Base-by-base conservation (phyloP, 495 filamentous ascomycete species). In the Aspergillus nanangensis region DNA sequence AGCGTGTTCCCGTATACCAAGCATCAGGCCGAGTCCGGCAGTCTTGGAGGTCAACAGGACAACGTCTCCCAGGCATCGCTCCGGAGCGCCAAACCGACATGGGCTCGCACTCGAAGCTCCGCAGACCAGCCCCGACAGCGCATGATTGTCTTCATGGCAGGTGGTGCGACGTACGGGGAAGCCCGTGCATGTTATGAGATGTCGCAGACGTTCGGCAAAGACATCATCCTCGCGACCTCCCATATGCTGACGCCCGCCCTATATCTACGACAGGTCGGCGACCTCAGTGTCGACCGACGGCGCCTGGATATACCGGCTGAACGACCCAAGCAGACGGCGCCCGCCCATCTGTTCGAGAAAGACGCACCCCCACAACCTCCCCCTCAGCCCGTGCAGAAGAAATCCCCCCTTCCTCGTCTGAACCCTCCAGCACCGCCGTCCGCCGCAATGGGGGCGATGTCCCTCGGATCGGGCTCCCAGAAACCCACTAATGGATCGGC, bases 141-240 rank as follows among this genome's bases (percentile, higher is more conserved):
- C 33, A 80, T 97, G 36, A 86, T 98, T 47, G 84, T 97, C 37
- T 96, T 96, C 63, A 86, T 97, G 81, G 92, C 93, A 15, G 93
- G 94, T 27, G 93, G 93, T 32, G 94, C 94, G 5, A 98, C 91
- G 3, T 93, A 91, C 62, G 85, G 86, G 1, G 93, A 98, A 67
- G 71, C 86, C 5, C 81, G 94, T 41, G 75, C 84, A 15, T 97
- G 93, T 67, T 96, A 97, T 55, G 91, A 98, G 51, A 62, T 92
- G 35, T 84, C 87, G 8, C 75, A 84, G 47, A 55, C 77, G 38
- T 79, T 75, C 48, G 78, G 75, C 44, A 80, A 84, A 33, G 93
- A 97, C 52, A 75, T 96, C n/a, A 91, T 90, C 66, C 77, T 98
- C 10, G 85, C 82, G n/a, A 91, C 88, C 1, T 87, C 81, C 10